Evolutionary conservation across 2,329 filamentous ascomycete genomes (phyloP), one percentile per base, ranked within the genome.

Genomic region (Fusarium graminum): DNA sequence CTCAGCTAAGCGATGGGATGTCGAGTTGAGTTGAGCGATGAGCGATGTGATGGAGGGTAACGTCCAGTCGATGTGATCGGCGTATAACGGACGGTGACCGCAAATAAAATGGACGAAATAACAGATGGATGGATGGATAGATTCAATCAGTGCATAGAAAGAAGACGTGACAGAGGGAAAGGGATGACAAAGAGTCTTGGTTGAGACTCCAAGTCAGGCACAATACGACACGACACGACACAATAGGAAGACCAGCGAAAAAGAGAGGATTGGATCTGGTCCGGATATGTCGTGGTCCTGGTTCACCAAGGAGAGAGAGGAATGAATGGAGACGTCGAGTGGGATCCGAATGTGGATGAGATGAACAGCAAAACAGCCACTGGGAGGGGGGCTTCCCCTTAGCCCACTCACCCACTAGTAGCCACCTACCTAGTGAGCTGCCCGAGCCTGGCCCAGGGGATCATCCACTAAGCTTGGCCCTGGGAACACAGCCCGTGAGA

Each of bases 281-380:
- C 65, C 60, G 55, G 65, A 68, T 65, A 54, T 68, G 65, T 68
- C 40, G 59, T 63, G 59, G 59, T 63, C 44, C 51, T 68, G 60
- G 64, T 64, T 65, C 60, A 59, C 62, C 49, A 59, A 50, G 52
- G 58, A 69, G 65, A 57, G 59, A 52, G 66, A 69, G 68, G 66
- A 69, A 69, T 68, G 66, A 63, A 72, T 69, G 63, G 57, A 67
- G 54, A 68, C 61, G 59, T 59, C 34, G 45, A 40, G 54, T 65
- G 63, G 61, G 55, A 63, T 63, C 65, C 62, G 49, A 67, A 72
- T 68, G 63, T 58, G 68, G 70, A 72, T 65, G 63, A 58, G 69
- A 71, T 57, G 69, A 72, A 71, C 65, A 56, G 32, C 32, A n/a
- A 25, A 68, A 52, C 53, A 55, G 59, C 66, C 45, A 63, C 46